These are phyloP conservation scores for Akanthomyces lecanii DNA, from an alignment of 2,329 filamentous ascomycete genomes.

Conservation along the genomic window DNA sequence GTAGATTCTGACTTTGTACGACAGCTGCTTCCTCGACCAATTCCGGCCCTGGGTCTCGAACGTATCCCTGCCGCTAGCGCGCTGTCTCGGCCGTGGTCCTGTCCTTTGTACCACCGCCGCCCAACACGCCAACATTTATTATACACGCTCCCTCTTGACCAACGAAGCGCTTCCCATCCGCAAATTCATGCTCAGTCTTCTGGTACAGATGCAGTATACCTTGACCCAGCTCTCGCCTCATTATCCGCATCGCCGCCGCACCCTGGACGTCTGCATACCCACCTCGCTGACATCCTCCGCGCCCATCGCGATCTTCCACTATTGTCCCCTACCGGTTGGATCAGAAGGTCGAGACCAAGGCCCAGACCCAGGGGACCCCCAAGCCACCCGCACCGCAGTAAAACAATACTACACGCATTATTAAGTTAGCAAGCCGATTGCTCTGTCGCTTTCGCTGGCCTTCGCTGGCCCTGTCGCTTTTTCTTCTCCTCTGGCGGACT, in stretches of 20 bases:
- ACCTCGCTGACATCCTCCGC: constrained; percentile 4
- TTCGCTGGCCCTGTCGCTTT: neutral
- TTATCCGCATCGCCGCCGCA: neutral
- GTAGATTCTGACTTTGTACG: neutral
- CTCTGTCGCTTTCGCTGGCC: neutral
- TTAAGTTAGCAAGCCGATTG: constrained; percentile 1
- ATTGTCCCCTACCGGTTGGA: neutral
- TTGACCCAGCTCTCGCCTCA: neutral
- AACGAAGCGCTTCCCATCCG: neutral
- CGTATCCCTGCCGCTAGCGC: neutral
- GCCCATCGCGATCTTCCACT: constrained; percentile 7
- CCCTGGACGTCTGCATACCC: neutral
- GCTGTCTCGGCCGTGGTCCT: neutral
- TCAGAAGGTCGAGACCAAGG: constrained; percentile 9
- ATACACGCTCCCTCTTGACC: neutral
- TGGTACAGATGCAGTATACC: neutral
- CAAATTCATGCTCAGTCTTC: neutral
- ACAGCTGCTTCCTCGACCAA: neutral
- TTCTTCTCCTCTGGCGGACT: neutral
- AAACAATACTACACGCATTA: constrained; percentile 6
- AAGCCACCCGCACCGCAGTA: constrained; percentile 10
- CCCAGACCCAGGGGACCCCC: constrained; percentile 8
- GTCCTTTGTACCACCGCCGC: neutral
- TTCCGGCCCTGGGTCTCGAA: neutral
- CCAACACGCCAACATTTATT: neutral